A percentile compares a stretch with the other conserved stretches of the same genome.
phyloP scores from a whole-genome alignment of 1,284 basidiomycete species.

The Cryptococcus sp. region DNA sequence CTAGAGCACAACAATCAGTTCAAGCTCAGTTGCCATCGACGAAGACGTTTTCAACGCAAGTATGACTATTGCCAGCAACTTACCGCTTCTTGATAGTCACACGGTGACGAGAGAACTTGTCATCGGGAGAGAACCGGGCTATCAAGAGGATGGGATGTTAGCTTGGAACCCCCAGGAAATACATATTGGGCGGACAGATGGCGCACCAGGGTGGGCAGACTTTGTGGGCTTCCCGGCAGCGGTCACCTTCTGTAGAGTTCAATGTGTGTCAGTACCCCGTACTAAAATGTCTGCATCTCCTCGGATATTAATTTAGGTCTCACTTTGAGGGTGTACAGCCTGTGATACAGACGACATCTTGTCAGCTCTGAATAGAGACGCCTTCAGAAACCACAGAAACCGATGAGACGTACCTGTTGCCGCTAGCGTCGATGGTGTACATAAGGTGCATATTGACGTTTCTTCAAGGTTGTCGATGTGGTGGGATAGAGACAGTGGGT shows the following conservation, averaged over 20 bases:
- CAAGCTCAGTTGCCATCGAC: not conserved
- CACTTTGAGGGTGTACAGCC: slow-evolving; percentile 86
- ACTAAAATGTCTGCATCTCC: not conserved
- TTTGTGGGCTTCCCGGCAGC: slow-evolving; percentile 77
- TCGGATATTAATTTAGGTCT: slow-evolving; percentile 20
- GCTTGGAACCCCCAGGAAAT: not conserved
- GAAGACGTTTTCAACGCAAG: not conserved
- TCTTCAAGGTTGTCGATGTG: not conserved
- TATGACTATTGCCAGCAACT: slow-evolving; percentile 11
- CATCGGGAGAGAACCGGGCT: slow-evolving; percentile 96
- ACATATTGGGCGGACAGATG: slow-evolving; percentile 1
- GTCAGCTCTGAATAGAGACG: not conserved
- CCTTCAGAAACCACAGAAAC: not conserved
- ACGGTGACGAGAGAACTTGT: slow-evolving; percentile 94
- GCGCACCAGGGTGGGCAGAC: slow-evolving; percentile 87
- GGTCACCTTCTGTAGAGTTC: slow-evolving; percentile 66
- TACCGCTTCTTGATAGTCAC: slow-evolving; percentile 91
- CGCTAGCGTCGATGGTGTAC: slow-evolving; percentile 77
- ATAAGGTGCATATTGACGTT: slow-evolving; percentile 77
- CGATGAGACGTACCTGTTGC: slow-evolving; percentile 54
- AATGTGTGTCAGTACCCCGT: slow-evolving; percentile 9
- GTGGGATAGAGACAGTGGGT: no score
- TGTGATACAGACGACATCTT: slow-evolving; percentile 32
- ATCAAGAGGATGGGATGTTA: not conserved
- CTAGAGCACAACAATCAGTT: slow-evolving; percentile 13